These are phyloP conservation scores for Botrytis sinoallii DNA, from an alignment of 2,329 filamentous ascomycete genomes.

Conservation along the genomic window DNA sequence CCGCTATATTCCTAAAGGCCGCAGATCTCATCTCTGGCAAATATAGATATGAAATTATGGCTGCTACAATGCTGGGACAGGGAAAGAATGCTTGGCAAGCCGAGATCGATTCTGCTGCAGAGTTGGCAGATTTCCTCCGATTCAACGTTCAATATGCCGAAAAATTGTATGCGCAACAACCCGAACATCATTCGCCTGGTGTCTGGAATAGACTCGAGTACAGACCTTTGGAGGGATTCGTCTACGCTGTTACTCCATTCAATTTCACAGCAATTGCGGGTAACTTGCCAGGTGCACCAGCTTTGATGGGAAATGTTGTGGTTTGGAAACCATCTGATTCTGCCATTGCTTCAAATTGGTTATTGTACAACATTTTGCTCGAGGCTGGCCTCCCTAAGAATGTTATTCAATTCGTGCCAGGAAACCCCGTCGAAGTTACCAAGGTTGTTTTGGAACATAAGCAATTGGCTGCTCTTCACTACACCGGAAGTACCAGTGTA, in stretches of 20 bases:
- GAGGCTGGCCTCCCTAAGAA: conserved; percentile 85
- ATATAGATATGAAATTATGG: conserved; percentile 96
- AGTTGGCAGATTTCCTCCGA: conserved; percentile 86
- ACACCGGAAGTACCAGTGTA: conserved; percentile 87
- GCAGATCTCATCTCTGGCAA: conserved; percentile 86
- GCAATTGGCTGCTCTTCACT: conserved; percentile 88
- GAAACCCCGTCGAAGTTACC: conserved; percentile 81
- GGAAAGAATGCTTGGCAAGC: conserved; percentile 99
- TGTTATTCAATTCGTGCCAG: conserved; percentile 91
- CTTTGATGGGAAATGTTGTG: conserved; percentile 89
- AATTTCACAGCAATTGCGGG: conserved; percentile 95
- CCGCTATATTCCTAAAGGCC: conserved; percentile 91
- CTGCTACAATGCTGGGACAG: conserved; percentile 90
- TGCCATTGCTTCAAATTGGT: conserved; percentile 83
- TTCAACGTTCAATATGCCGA: conserved; percentile 95
- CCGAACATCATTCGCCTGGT: conserved; percentile 74
- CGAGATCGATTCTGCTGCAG: conserved; percentile 92
- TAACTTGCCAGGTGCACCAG: conserved; percentile 78
- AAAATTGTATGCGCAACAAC: conserved; percentile 85
- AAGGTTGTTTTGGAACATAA: conserved; percentile 70
- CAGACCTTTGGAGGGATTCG: conserved; percentile 87
- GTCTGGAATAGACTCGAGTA: conserved; percentile 92
- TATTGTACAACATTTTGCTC: conserved; percentile 83
- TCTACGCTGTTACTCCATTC: conserved; percentile 91
- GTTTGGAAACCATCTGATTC: conserved; percentile 92